Evolutionary conservation across 257 asterid genomes (phyloP).

Genomic region (Paulownia fortunei): DNA sequence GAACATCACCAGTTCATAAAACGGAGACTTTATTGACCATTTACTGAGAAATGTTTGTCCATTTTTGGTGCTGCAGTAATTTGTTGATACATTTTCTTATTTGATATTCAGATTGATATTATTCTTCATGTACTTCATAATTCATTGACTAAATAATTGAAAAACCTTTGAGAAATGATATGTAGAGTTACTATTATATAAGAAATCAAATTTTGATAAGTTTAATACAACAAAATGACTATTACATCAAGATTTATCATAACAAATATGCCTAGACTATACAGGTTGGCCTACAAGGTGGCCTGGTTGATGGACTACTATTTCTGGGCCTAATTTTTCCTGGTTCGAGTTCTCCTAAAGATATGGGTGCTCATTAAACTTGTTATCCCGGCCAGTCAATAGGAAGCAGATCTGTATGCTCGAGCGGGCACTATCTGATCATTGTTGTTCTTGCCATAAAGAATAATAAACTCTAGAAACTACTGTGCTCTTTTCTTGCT

Average conservation of each 20-base stretch:
- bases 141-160: slow-evolving; percentile 12
- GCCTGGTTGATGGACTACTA: neutral
- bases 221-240: neutral
- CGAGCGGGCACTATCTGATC: neutral
- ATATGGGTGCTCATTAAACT: neutral
- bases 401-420: neutral
- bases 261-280: neutral
- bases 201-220: slow-evolving; percentile 2
- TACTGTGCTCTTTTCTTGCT: neutral
- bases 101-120: neutral
- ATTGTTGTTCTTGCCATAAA: neutral
- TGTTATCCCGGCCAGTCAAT: slow-evolving; percentile 1
- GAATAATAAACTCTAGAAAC: neutral
- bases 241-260: neutral
- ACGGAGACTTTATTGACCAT: neutral
- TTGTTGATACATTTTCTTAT: slow-evolving; percentile 11
- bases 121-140: slow-evolving; percentile 14
- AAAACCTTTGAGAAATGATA: neutral
- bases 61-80: neutral
- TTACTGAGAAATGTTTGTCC: neutral
- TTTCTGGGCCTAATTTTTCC: neutral
- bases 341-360: neutral
- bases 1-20: slow-evolving; percentile 12
- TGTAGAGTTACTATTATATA: neutral
- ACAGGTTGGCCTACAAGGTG: neutral